Percentiles rank a stretch among this genome's conserved stretches.
Conservation (phyloP, 192 early-diverging fungal species). For the Pilobolus umbonatus region DNA sequence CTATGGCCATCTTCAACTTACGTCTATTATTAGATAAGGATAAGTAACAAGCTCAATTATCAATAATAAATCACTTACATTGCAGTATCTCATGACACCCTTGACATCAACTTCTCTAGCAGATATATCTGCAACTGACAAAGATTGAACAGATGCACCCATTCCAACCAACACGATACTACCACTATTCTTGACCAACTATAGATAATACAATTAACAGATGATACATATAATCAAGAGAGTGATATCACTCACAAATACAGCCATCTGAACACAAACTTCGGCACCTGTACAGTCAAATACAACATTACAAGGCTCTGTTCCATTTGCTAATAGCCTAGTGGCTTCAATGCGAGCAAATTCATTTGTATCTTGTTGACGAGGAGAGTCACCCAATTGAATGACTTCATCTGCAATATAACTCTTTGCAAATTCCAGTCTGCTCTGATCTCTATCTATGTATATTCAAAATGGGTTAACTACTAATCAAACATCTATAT, state of each 20-base stretch:
- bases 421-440: slow-evolving; percentile 39
- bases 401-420: slow-evolving; percentile 31
- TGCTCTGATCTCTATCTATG: slow-evolving; percentile 26
- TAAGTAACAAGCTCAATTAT: not conserved
- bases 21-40: not conserved
- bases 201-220: not conserved
- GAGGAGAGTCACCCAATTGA: slow-evolving; percentile 11
- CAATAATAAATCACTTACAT: slow-evolving; percentile 15
- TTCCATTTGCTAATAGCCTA: slow-evolving; percentile 15
- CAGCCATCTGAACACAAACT: slow-evolving; percentile 36
- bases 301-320: slow-evolving; percentile 31
- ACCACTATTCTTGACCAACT: slow-evolving; percentile 36
- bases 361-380: slow-evolving; percentile 31
- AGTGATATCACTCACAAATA: slow-evolving; percentile 25
- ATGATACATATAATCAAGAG: not conserved
- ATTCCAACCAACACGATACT: slow-evolving; percentile 39
- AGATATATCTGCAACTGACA: slow-evolving; percentile 33
- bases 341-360: slow-evolving; percentile 19
- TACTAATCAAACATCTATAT: not conserved
- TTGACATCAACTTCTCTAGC: slow-evolving; percentile 36
- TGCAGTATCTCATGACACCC: slow-evolving; percentile 40
- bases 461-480: not conserved
- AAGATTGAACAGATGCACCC: slow-evolving; percentile 29
- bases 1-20: slow-evolving; percentile 1
- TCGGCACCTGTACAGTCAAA: slow-evolving; percentile 41